Evolutionary conservation across 2,329 filamentous ascomycete species (phyloP), one percentile per base, ranked within the genome.

Genomic region (Ophiosphaerella narmari): DNA sequence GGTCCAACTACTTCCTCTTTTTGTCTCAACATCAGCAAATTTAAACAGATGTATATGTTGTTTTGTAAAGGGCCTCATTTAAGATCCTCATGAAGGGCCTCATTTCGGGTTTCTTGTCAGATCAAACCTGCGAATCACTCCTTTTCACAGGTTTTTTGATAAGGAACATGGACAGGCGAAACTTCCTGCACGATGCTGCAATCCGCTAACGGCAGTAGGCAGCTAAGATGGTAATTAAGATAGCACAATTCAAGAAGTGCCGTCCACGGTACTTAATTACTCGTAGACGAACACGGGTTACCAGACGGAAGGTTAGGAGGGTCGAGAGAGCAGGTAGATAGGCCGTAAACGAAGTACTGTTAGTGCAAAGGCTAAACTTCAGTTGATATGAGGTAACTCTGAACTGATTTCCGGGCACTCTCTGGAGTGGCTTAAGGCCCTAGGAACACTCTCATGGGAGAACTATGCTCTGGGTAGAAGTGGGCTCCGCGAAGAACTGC

Each of bases 51-150:
- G 18, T 18, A 4, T 18, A 18, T 18, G 18, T 18, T 18, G 18
- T 4, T 18, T 18, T 18, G 21, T 21, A 39, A 39, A 39, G 38
- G 38, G 38, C 9, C 38, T 21, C 38, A 26, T 26, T 39, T 39
- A 4, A 39, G 38, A 39, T 21, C 38, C 38, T 21, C 24, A 8
- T 24, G 38, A 39, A 39, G 38, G 38, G 38, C 38, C 38, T 12
- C 21, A 39, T 39, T 21, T 39, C 29, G 38, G 16, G 38, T 39
- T 21, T 39, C 38, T 39, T 39, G 38, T 39, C 23, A 39, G 38
- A 39, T 39, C 9, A 39, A 39, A 26, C 29, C 24, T 39, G 38
- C 24, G n/a, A 39, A 8, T 39, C 38, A 39, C 38, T 39, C 24
- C 38, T 39, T 18, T 39, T 39, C 38, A 39, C 38, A 39, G 38